phyloP scores from a whole-genome alignment of 257 asterid genomes.

The Primulina tabacum region DNA sequence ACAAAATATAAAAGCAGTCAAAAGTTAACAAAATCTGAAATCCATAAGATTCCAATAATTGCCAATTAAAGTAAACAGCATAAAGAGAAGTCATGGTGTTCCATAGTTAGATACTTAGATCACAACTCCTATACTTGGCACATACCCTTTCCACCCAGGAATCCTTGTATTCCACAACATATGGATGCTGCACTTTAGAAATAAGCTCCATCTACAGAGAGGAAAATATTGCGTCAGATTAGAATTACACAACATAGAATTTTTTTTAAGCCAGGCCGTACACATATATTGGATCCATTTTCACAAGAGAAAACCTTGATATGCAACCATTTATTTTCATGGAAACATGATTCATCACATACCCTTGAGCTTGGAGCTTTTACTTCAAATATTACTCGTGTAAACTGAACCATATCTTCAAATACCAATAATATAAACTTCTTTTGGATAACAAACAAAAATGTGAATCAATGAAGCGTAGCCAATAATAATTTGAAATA shows the following conservation, averaged over 20 bases:
- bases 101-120: background rate
- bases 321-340: background rate
- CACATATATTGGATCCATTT: background rate
- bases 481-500: slow-evolving; percentile 1
- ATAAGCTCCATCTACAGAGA: slow-evolving; percentile 93
- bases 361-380: background rate
- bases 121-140: slow-evolving; percentile 1
- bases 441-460: background rate
- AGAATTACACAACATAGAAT: slow-evolving; percentile 6
- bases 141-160: slow-evolving; percentile 99
- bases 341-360: slow-evolving; percentile 6
- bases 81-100: slow-evolving; percentile 11
- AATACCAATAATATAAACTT: background rate
- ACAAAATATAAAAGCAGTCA: background rate
- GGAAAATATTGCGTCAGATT: slow-evolving; percentile 10
- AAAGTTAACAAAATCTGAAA: slow-evolving; percentile 6
- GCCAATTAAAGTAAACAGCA: slow-evolving; percentile 11
- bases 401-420: background rate
- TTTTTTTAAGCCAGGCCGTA: background rate
- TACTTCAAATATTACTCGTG: background rate
- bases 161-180: slow-evolving; percentile 93
- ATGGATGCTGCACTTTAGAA: slow-evolving; percentile 70
- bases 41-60: slow-evolving; percentile 6
- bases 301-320: slow-evolving; percentile 10
- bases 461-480: slow-evolving; percentile 9